A percentile compares a stretch with the other conserved stretches of the same genome.
These are phyloP conservation scores for Staphylotrichum tortipilum DNA, from an alignment of 495 filamentous ascomycete species.

Conservation along the genomic window DNA sequence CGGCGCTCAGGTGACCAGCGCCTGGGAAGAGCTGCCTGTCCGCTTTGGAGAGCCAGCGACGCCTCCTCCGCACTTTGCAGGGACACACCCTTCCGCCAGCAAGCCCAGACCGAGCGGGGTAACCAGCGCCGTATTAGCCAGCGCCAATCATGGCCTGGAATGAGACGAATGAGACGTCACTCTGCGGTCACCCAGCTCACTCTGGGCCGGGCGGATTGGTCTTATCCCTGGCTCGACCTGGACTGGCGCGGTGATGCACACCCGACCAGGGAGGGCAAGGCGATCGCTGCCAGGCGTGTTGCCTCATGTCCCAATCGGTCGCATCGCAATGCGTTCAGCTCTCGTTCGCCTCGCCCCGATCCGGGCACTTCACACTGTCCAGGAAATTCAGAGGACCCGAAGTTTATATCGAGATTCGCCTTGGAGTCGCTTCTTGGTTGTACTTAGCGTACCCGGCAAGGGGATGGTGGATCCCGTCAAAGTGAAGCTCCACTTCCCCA, in stretches of 20 bases:
- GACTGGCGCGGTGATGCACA: conserved; percentile 13
- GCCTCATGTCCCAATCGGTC: no score
- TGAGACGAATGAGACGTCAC: conserved; percentile 29
- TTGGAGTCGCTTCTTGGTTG: neutral
- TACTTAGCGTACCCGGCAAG: conserved; percentile 1
- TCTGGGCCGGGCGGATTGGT: conserved; percentile 1
- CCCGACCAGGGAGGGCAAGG: conserved; percentile 1
- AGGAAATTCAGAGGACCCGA: neutral
- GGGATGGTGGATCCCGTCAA: conserved; percentile 6
- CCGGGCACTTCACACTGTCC: neutral
- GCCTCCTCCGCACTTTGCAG: neutral
- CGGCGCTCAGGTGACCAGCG: conserved; percentile 1
- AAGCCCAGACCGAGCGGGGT: conserved; percentile 24
- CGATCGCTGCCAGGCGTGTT: neutral
- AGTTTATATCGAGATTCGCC: conserved; percentile 10
- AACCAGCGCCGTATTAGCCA: conserved; percentile 18
- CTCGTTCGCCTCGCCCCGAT: neutral
- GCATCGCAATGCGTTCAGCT: no score
- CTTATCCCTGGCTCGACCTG: conserved; percentile 3
- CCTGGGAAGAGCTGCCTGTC: neutral
- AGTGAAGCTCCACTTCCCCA: conserved; percentile 21
- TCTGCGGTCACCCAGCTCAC: conserved; percentile 11
- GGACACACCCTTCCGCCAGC: neutral
- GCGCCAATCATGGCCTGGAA: conserved; percentile 22
- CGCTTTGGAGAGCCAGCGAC: neutral